Evolutionary conservation across 768 basidiomycete genomes (phyloP).

Genomic region (Gelatoporia subvermispora): DNA sequence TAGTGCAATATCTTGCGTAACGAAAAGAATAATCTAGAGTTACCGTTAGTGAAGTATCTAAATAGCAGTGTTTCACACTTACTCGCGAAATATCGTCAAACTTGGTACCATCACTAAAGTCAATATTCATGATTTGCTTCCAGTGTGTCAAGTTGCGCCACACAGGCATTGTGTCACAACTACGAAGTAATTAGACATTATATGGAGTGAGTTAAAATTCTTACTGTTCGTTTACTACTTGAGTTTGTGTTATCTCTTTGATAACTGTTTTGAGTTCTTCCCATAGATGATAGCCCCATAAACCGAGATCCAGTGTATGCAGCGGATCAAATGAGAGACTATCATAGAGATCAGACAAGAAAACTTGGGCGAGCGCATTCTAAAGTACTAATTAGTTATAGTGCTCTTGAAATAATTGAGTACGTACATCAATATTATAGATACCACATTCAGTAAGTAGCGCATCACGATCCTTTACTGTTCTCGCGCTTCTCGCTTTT

Average conservation of each 20-base stretch:
- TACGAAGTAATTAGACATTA: background rate
- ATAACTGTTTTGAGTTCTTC: background rate
- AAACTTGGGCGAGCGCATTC: constrained; percentile 3
- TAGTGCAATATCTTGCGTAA: constrained; percentile 1
- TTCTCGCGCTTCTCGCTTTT: background rate
- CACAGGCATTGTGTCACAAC: background rate
- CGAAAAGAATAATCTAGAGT: constrained; percentile 1
- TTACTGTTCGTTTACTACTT: background rate
- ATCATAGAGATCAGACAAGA: constrained; percentile 1
- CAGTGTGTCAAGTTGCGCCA: constrained; percentile 4
- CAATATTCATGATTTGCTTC: background rate
- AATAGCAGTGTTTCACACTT: background rate
- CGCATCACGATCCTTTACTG: background rate
- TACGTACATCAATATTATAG: background rate
- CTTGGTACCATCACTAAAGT: constrained; percentile 6
- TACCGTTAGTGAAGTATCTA: too few relatives aligned
- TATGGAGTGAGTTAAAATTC: background rate
- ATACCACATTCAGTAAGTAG: background rate
- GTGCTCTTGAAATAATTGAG: too few relatives aligned
- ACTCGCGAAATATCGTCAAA: background rate
- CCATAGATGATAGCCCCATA: constrained; percentile 5
- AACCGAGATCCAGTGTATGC: constrained; percentile 1
- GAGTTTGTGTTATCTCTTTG: background rate
- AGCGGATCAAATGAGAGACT: constrained; percentile 4
- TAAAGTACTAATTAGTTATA: background rate